Percentiles rank a stretch among this genome's conserved stretches.
phyloP scores from a whole-genome alignment of 2,329 filamentous ascomycete genomes.

The Paracamarosporium sp. region DNA sequence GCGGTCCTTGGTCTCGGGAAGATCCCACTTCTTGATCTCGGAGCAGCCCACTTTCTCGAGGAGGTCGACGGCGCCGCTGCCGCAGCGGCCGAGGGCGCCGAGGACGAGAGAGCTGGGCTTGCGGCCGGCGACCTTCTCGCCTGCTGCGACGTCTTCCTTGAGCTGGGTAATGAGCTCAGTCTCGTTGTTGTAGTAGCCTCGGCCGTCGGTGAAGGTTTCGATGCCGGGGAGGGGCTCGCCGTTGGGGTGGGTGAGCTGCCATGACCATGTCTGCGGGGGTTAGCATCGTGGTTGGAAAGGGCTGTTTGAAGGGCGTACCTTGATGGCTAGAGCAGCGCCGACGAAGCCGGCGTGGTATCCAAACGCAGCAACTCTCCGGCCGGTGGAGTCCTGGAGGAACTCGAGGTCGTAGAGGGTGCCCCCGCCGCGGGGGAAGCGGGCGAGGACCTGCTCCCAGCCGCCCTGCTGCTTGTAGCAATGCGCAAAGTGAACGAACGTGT shows the following conservation, averaged over 20 bases:
- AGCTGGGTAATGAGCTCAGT: conserved; percentile 74
- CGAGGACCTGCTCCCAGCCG: conserved; percentile 77
- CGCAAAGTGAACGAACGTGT: conserved; percentile 51
- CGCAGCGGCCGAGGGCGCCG: conserved; percentile 79
- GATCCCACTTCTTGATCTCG: conserved; percentile 76
- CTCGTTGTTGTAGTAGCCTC: conserved; percentile 75
- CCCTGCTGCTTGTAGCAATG: conserved; percentile 53
- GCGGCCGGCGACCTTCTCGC: conserved; percentile 70
- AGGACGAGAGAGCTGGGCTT: conserved; percentile 82
- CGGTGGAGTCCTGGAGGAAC: conserved; percentile 77
- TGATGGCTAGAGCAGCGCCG: conserved; percentile 55
- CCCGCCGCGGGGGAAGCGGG: conserved; percentile 76
- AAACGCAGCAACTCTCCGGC: conserved; percentile 75
- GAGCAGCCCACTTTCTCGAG: conserved; percentile 77
- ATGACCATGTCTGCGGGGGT: conserved; percentile 73
- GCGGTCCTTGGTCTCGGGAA: conserved; percentile 72
- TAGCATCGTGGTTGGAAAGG: conserved; percentile 5
- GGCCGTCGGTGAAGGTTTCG: conserved; percentile 56
- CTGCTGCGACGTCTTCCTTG: conserved; percentile 72
- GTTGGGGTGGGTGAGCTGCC: conserved; percentile 75
- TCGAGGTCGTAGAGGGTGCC: conserved; percentile 86
- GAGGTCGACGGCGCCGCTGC: conserved; percentile 81
- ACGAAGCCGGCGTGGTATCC: conserved; percentile 59
- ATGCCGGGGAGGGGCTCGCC: conserved; percentile 71
- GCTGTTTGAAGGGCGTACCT: conserved; percentile 25